A percentile compares a stretch with the other conserved stretches of the same genome.
These are phyloP conservation scores for Talaromyces sp. DNA, from an alignment of 2,329 filamentous ascomycete genomes.

Conservation along the genomic window DNA sequence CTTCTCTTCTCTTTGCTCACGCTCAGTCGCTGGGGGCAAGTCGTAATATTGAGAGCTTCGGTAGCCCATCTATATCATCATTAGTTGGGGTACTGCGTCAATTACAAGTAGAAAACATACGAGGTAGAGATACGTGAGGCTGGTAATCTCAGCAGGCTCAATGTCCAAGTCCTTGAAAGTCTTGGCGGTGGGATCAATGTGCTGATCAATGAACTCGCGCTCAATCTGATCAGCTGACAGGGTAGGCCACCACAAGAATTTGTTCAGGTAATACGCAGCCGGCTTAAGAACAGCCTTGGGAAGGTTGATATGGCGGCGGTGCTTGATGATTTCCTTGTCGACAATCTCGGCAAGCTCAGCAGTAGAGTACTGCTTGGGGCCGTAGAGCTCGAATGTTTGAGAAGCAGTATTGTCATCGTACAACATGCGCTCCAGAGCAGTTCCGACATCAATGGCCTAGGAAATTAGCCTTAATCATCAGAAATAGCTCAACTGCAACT, in stretches of 20 bases:
- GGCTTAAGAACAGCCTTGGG: constrained; percentile 79
- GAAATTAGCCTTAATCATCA: background rate
- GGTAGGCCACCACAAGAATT: constrained; percentile 82
- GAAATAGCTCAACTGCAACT: constrained; percentile 23
- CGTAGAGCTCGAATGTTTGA: constrained; percentile 91
- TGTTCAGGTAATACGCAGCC: constrained; percentile 70
- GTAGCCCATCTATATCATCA: constrained; percentile 69
- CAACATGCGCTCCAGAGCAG: constrained; percentile 83
- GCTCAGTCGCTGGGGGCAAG: constrained; percentile 88
- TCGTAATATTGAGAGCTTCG: constrained; percentile 87
- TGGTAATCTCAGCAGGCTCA: constrained; percentile 78
- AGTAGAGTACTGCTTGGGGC: constrained; percentile 87
- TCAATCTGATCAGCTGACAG: constrained; percentile 82
- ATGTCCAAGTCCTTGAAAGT: constrained; percentile 93
- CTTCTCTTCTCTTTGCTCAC: constrained; percentile 90
- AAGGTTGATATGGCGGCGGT: constrained; percentile 84
- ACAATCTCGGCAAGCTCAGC: constrained; percentile 82
- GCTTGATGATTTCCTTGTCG: constrained; percentile 87
- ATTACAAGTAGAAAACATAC: constrained; percentile 51
- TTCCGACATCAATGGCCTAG: constrained; percentile 82
- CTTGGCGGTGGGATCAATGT: constrained; percentile 86
- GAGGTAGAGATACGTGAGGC: constrained; percentile 90
- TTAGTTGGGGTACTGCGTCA: constrained; percentile 17
- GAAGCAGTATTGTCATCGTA: constrained; percentile 86
- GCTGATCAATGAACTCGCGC: constrained; percentile 87